Evolutionary conservation across 2,329 filamentous ascomycete species (phyloP).

Genomic region (Sarocladium oryzae): DNA sequence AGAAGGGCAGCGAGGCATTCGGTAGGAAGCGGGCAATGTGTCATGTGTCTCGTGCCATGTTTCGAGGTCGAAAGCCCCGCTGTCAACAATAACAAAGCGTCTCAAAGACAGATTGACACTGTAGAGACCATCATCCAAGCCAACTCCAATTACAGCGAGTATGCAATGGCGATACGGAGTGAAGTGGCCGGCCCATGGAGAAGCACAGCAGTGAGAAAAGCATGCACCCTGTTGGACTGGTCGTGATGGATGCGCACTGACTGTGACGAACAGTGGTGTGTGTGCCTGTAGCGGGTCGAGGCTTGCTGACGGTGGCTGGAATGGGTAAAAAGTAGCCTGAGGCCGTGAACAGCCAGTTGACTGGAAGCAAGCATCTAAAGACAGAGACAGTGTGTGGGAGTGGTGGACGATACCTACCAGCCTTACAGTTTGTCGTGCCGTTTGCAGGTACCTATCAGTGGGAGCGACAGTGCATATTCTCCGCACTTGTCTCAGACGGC

Average conservation of each 20-base stretch:
- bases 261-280: not conserved
- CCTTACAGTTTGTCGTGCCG: conserved; percentile 12
- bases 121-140: not conserved
- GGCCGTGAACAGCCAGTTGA: not conserved
- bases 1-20: not conserved
- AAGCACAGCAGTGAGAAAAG: too few relatives aligned
- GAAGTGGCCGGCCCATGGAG: too few relatives aligned
- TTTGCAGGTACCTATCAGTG: conserved; percentile 12
- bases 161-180: too few relatives aligned
- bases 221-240: too few relatives aligned
- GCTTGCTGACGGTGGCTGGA: conserved; percentile 6
- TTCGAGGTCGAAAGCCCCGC: conserved; percentile 1
- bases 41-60: conserved; percentile 7
- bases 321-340: not conserved
- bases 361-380: too few relatives aligned
- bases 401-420: conserved; percentile 8
- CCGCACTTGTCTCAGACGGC: not conserved
- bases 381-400: not conserved
- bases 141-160: too few relatives aligned
- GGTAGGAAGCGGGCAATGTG: not conserved
- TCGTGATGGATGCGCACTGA: too few relatives aligned
- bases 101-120: not conserved
- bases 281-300: not conserved
- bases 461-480: not conserved
- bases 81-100: conserved; percentile 7